These are phyloP conservation scores for Tulasnella sp. DNA, from an alignment of 768 basidiomycete species.

Conservation along the genomic window DNA sequence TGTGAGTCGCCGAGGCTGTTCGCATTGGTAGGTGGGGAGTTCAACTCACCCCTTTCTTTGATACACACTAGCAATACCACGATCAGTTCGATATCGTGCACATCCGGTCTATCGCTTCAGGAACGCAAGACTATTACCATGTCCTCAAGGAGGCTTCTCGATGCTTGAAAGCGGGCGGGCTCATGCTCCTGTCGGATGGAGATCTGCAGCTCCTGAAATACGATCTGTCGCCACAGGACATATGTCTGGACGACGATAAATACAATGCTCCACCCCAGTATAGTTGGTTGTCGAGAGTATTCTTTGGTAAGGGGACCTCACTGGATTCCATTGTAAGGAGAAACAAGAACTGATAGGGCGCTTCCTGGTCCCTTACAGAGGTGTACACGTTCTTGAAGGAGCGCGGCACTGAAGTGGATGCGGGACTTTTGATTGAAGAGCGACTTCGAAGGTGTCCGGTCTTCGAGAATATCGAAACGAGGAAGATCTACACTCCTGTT, in stretches of 20 bases:
- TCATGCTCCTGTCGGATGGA: not conserved
- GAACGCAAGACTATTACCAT: not conserved
- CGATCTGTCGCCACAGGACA: conserved; percentile 1
- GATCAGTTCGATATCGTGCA: conserved; percentile 9
- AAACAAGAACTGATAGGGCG: not conserved
- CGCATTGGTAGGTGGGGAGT: not conserved
- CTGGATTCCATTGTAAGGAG: not conserved
- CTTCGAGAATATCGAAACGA: conserved; percentile 3
- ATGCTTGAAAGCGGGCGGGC: conserved; percentile 4
- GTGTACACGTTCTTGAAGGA: conserved; percentile 2
- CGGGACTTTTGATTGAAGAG: not conserved
- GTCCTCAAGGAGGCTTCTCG: conserved; percentile 1
- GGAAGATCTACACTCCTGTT: conserved; percentile 5
- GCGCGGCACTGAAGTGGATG: not conserved
- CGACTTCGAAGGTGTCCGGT: not conserved
- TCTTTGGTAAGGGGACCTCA: not conserved
- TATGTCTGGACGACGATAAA: conserved; percentile 1
- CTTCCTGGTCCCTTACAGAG: not conserved
- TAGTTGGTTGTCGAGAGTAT: conserved; percentile 1
- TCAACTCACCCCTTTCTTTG: not conserved
- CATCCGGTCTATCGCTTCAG: not conserved
- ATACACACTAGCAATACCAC: conserved; percentile 14
- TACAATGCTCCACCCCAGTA: not conserved
- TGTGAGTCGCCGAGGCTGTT: not conserved
- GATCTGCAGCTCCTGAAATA: conserved; percentile 3